Evolutionary conservation across 1,139 yeast species (phyloP).

Genomic region (Yamadazyma atlantica): DNA sequence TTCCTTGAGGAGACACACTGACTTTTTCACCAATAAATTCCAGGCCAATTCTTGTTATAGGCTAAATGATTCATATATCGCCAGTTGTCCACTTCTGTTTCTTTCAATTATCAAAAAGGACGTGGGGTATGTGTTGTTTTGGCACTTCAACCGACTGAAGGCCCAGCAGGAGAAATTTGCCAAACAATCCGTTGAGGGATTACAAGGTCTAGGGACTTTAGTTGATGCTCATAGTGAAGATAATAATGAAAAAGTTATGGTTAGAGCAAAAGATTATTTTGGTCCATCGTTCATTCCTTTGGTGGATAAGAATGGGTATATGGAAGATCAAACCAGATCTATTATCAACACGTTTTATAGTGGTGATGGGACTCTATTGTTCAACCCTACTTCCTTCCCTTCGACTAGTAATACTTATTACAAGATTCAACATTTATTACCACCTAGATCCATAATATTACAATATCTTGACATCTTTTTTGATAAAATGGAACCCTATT

Average conservation of each 20-base stretch:
- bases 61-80: conserved; percentile 10
- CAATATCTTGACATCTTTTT: conserved; percentile 31
- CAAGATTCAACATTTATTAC: conserved; percentile 8
- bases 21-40: conserved; percentile 10
- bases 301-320: conserved; percentile 5
- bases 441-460: conserved; percentile 12
- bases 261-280: conserved; percentile 11
- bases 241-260: conserved; percentile 5
- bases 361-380: conserved; percentile 6
- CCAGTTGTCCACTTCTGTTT: conserved; percentile 14
- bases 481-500: conserved; percentile 38
- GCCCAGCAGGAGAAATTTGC: conserved; percentile 7
- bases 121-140: conserved; percentile 11
- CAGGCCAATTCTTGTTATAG: conserved; percentile 8
- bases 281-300: conserved; percentile 13
- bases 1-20: conserved; percentile 8
- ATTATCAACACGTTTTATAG: conserved; percentile 9
- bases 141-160: conserved; percentile 12
- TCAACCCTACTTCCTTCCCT: conserved; percentile 10
- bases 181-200: conserved; percentile 5
- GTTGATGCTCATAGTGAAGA: conserved; percentile 8
- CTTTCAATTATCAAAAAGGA: conserved; percentile 13
- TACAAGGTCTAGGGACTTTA: conserved; percentile 11
- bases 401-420: conserved; percentile 3
- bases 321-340: conserved; percentile 7